These are phyloP conservation scores for Rubus idaeus DNA, from an alignment of 306 rosid genomes.

Conservation along the genomic window DNA sequence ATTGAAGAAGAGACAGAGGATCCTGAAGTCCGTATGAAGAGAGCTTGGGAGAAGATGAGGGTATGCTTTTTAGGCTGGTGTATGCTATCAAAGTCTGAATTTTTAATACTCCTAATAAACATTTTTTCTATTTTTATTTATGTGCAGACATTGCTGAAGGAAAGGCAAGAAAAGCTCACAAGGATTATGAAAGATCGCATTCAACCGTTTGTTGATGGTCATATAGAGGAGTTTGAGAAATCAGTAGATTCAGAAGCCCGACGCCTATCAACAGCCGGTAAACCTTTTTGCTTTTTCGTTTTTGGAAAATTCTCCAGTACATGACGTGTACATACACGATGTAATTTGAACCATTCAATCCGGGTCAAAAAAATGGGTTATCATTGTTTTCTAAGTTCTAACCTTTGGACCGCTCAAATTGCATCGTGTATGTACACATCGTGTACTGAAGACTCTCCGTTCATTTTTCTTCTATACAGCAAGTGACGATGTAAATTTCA, in stretches of 20 bases:
- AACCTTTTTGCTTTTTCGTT: conserved; percentile 12
- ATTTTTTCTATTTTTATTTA: conserved; percentile 5
- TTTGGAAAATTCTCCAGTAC: too few species aligned
- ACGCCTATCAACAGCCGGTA: conserved; percentile 70
- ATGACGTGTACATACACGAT: too few species aligned
- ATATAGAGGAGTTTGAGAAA: conserved; percentile 51
- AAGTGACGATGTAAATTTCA: background rate
- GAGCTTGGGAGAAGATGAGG: conserved; percentile 60
- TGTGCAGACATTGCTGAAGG: conserved; percentile 59
- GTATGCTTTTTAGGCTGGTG: conserved; percentile 33
- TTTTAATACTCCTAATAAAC: background rate
- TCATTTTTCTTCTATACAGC: background rate
- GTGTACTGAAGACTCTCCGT: too few species aligned
- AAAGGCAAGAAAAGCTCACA: conserved; percentile 68
- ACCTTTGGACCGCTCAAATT: too few species aligned
- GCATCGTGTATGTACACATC: too few species aligned
- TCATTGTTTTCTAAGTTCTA: too few species aligned
- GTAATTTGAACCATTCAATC: too few species aligned
- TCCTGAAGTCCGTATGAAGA: conserved; percentile 50
- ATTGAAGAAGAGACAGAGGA: conserved; percentile 54
- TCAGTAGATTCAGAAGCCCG: conserved; percentile 71
- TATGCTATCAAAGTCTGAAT: background rate
- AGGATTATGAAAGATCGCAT: conserved; percentile 52
- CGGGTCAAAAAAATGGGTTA: too few species aligned
- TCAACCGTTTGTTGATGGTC: conserved; percentile 68